These are phyloP conservation scores for Lentinula sp. DNA, from an alignment of 768 basidiomycete genomes.

Conservation along the genomic window DNA sequence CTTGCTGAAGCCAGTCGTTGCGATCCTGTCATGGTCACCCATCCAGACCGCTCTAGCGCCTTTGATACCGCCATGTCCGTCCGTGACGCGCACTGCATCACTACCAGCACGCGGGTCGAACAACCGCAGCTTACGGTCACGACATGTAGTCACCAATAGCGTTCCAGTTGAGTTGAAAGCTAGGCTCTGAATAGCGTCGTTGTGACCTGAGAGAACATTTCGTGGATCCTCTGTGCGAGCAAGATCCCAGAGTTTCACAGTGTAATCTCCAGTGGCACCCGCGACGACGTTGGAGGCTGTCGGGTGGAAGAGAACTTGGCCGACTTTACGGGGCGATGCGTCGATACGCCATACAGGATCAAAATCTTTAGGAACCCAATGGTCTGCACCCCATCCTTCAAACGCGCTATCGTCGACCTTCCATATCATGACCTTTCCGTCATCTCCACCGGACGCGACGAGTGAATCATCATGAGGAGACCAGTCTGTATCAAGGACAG, in stretches of 20 bases:
- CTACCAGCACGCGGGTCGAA: conserved; percentile 85
- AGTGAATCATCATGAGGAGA: conserved; percentile 89
- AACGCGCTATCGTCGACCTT: conserved; percentile 66
- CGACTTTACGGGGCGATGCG: conserved; percentile 82
- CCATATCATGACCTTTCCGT: conserved; percentile 92
- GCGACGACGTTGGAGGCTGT: conserved; percentile 85
- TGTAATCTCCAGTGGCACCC: conserved; percentile 74
- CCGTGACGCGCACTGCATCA: conserved; percentile 75
- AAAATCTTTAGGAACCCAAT: conserved; percentile 79
- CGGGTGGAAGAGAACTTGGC: conserved; percentile 92
- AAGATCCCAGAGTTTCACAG: conserved; percentile 90
- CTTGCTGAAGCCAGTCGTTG: conserved; percentile 94
- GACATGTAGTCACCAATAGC: conserved; percentile 80
- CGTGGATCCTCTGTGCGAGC: conserved; percentile 62
- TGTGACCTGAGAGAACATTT: conserved; percentile 64
- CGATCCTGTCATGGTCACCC: conserved; percentile 83
- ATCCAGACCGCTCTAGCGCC: conserved; percentile 86
- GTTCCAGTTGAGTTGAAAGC: conserved; percentile 80
- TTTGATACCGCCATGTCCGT: conserved; percentile 93
- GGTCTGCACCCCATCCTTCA: conserved; percentile 80
- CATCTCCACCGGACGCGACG: conserved; percentile 90
- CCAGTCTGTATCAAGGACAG: conserved; percentile 95
- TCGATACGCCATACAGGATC: conserved; percentile 80
- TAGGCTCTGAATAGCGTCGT: conserved; percentile 83
- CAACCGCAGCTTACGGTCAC: conserved; percentile 87